phyloP scores from a whole-genome alignment of 768 basidiomycete genomes.

The Steccherinum ochraceum region DNA sequence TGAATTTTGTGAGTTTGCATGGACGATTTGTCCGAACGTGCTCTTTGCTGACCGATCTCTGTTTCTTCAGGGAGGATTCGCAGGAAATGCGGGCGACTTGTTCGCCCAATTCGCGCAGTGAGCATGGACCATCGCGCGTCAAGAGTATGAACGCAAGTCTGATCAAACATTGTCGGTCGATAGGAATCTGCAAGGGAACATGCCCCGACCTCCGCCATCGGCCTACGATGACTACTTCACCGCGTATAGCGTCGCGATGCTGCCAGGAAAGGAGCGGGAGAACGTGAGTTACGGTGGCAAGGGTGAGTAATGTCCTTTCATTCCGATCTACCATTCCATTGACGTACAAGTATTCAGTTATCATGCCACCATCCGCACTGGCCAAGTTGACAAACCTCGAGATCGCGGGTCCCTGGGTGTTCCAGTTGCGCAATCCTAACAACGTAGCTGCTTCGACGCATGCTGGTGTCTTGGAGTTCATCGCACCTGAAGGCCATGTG shows the following conservation, averaged over 20 bases:
- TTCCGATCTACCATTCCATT: conserved; percentile 14
- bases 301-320: conserved; percentile 51
- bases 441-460: conserved; percentile 85
- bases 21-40: no score
- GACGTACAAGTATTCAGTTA: conserved; percentile 69
- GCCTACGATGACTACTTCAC: conserved; percentile 90
- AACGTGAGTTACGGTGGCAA: conserved; percentile 97
- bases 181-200: conserved; percentile 34
- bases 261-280: conserved; percentile 77
- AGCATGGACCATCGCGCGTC: conserved; percentile 12
- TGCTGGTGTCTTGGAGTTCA: conserved; percentile 97
- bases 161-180: not conserved
- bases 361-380: conserved; percentile 95
- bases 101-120: conserved; percentile 65
- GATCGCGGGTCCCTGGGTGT: conserved; percentile 91
- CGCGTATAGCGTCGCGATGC: conserved; percentile 94
- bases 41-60: no score
- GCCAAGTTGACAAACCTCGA: conserved; percentile 85
- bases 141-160: no score
- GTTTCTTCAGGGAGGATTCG: conserved; percentile 29
- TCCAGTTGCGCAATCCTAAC: conserved; percentile 87
- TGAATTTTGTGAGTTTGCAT: not conserved
- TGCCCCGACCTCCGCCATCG: conserved; percentile 45
- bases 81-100: conserved; percentile 51
- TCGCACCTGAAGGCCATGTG: conserved; percentile 92